phyloP scores from a whole-genome alignment of 2,329 filamentous ascomycete species.

The Penicillium sp. region DNA sequence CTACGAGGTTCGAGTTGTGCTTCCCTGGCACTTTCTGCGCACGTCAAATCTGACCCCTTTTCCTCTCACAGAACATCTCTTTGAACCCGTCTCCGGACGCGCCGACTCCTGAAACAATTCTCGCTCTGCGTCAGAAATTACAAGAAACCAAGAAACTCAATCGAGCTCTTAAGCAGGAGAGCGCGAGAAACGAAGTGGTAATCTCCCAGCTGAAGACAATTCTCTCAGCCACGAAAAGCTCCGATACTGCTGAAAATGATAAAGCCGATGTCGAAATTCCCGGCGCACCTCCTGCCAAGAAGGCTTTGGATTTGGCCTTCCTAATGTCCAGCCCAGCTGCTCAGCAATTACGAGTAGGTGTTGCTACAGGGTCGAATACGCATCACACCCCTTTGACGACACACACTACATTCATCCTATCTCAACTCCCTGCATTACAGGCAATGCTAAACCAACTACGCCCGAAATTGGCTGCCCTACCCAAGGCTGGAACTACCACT shows the following conservation, averaged over 20 bases:
- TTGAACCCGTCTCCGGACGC: slow-evolving; percentile 40
- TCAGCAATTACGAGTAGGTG: slow-evolving; percentile 51
- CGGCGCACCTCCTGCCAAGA: slow-evolving; percentile 29
- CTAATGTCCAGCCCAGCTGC: slow-evolving; percentile 57
- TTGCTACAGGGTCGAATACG: slow-evolving; percentile 39
- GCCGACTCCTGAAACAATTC: slow-evolving; percentile 71
- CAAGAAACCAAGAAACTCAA: slow-evolving; percentile 80
- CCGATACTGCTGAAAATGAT: slow-evolving; percentile 16
- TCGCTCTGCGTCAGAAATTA: slow-evolving; percentile 72
- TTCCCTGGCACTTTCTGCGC: not conserved
- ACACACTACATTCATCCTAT: slow-evolving; percentile 71
- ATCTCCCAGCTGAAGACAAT: slow-evolving; percentile 68
- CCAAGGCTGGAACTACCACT: slow-evolving; percentile 39
- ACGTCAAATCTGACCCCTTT: not conserved
- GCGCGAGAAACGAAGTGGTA: slow-evolving; percentile 72
- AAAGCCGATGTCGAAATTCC: slow-evolving; percentile 25
- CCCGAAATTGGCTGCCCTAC: slow-evolving; percentile 62
- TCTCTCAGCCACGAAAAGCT: slow-evolving; percentile 45
- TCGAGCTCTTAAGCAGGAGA: slow-evolving; percentile 70
- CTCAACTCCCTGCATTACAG: slow-evolving; percentile 80
- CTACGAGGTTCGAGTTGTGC: slow-evolving; percentile 67
- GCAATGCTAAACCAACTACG: slow-evolving; percentile 70
- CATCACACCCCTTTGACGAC: slow-evolving; percentile 49
- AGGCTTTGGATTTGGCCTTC: slow-evolving; percentile 57
- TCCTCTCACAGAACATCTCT: slow-evolving; percentile 40